Base-by-base conservation (phyloP, 2,329 filamentous ascomycete species). In the Stagonosporopsis cucurbitacearum region DNA sequence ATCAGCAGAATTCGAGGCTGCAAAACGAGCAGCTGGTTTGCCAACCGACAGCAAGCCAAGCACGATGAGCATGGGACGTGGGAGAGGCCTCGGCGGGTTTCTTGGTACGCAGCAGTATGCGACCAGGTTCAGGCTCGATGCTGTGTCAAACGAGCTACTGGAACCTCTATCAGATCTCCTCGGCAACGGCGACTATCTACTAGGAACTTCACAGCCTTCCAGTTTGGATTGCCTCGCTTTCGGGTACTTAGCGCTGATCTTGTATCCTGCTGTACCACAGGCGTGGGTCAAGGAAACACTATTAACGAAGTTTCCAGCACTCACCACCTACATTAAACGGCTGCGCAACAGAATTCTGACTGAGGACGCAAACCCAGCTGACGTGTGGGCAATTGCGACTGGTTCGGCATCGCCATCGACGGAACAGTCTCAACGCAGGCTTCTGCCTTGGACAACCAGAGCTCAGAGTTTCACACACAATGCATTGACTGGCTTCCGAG, bases 161-260 rank as follows among this genome's bases (percentile, higher is more conserved):
- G 83, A 85, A 30, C 89, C 92, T 0, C 72, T 97, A 15, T 82
- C 86, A 50, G 83, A 87, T 40, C 79, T 90, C 30, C 80, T 88
- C 19, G 82, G 79, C 1, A 71, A 78, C 17, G 86, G 85, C 58
- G 67, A 75, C 2, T 88, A 84, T 67, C 73, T 91, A 11, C 77
- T 90, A 1, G 78, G 78, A 11, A 75, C 77, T 8, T 71, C 77
- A 1, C 67, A 77, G n/a, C 81, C 85, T 0, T 86, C 85, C 2
- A 86, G 83, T 50, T 76, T 96, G 22, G 93, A 97, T 74, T 96
- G 91, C 70, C 74, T 97, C 42, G 88, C 86, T 0, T 85, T 91
- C 66, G 95, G 88, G 11, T 96, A 96, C 72, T 79, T 98, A 32
- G 83, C 86, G 2, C 77, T 97, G 45, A 89, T 95, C 79, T 79